Conservation (phyloP, 2,329 filamentous ascomycete species). For the Alternaria brassicae region DNA sequence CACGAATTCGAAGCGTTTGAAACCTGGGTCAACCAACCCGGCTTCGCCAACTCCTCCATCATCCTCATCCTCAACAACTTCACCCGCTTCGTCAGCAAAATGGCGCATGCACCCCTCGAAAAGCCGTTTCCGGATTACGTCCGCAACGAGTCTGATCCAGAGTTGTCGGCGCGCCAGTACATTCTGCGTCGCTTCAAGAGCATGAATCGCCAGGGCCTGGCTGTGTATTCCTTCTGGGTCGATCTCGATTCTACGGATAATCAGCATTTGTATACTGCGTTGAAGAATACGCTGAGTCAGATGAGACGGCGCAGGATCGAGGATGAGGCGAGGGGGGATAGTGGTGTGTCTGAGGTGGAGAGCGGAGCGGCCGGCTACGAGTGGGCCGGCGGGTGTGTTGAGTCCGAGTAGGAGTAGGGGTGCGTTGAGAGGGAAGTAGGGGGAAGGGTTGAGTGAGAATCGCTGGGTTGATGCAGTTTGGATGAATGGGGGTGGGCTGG, state of each 20-base stretch:
- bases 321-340: conserved; percentile 34
- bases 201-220: conserved; percentile 38
- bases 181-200: conserved; percentile 43
- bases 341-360: background rate
- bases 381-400: background rate
- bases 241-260: conserved; percentile 48
- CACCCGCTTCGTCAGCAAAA: conserved; percentile 43
- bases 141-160: conserved; percentile 26
- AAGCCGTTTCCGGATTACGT: conserved; percentile 43
- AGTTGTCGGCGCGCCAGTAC: conserved; percentile 41
- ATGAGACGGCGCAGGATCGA: conserved; percentile 41
- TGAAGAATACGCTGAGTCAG: conserved; percentile 45
- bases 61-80: conserved; percentile 49
- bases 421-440: background rate
- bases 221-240: conserved; percentile 49
- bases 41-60: conserved; percentile 38
- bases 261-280: conserved; percentile 43
- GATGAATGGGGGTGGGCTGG: background rate
- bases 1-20: conserved; percentile 44
- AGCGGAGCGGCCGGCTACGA: background rate
- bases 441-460: background rate
- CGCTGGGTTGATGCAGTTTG: background rate
- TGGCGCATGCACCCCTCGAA: conserved; percentile 37
- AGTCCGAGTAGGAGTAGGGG: background rate
- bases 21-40: conserved; percentile 38